Conservation (phyloP, 257 asterid genomes). For the Ajuga chamaepitys region DNA sequence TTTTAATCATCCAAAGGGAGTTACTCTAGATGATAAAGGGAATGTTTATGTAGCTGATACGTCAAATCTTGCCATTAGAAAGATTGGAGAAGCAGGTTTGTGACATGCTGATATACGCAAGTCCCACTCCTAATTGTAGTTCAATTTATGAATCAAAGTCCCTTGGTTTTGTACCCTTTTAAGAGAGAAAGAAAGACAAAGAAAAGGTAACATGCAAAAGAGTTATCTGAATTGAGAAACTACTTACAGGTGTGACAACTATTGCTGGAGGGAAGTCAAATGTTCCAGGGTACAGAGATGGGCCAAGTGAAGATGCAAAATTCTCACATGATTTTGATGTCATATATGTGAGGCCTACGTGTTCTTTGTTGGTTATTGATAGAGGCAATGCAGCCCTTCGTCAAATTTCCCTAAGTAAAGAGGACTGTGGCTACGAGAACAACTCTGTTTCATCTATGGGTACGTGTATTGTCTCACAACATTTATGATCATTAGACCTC, state of each 20-base stretch:
- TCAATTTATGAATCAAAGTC: background rate
- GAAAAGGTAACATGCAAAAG: background rate
- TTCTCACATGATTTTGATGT: slow-evolving; percentile 90
- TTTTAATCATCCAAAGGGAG: slow-evolving; percentile 82
- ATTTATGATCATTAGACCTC: background rate
- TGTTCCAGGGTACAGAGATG: slow-evolving; percentile 88
- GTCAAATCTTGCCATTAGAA: slow-evolving; percentile 88
- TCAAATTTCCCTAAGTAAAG: slow-evolving; percentile 74
- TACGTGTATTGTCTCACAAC: slow-evolving; percentile 17
- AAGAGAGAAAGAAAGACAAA: background rate
- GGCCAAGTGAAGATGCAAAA: slow-evolving; percentile 97
- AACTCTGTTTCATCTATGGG: slow-evolving; percentile 70
- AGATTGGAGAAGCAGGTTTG: slow-evolving; percentile 88
- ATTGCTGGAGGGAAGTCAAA: slow-evolving; percentile 98
- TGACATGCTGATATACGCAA: background rate
- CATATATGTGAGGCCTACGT: slow-evolving; percentile 68
- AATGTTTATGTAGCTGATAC: slow-evolving; percentile 93
- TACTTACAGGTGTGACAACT: slow-evolving; percentile 81
- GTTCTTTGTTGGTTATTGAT: slow-evolving; percentile 82
- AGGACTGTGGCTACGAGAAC: slow-evolving; percentile 69
- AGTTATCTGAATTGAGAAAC: slow-evolving; percentile 7
- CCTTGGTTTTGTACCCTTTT: background rate
- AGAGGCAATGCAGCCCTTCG: slow-evolving; percentile 99
- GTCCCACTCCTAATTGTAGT: background rate
- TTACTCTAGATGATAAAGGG: slow-evolving; percentile 89